Evolutionary conservation across 768 basidiomycete species (phyloP).

Genomic region (Heimioporus sp.): DNA sequence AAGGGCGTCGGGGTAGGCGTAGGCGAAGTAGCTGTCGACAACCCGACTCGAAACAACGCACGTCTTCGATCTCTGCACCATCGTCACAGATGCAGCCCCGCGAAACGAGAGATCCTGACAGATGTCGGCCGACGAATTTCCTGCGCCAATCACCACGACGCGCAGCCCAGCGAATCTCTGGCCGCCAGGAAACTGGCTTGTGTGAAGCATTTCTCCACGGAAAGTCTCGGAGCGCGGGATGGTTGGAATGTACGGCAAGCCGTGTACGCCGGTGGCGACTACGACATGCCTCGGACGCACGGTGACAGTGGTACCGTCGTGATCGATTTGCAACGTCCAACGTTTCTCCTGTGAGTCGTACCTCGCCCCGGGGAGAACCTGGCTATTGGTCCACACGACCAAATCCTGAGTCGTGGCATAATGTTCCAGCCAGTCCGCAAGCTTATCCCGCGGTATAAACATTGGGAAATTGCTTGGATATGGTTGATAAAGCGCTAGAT

Average conservation of each 20-base stretch:
- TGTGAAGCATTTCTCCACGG: slow-evolving; percentile 3
- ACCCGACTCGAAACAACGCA: slow-evolving; percentile 1
- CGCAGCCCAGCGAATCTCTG: slow-evolving; percentile 31
- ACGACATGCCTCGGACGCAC: slow-evolving; percentile 4
- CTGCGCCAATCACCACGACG: slow-evolving; percentile 1
- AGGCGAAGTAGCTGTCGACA: not conserved
- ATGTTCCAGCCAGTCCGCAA: slow-evolving; percentile 5
- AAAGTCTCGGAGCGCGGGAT: slow-evolving; percentile 1
- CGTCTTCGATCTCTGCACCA: slow-evolving; percentile 3
- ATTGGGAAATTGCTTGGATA: slow-evolving; percentile 4
- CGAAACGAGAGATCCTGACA: slow-evolving; percentile 6
- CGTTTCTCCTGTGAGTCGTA: slow-evolving; percentile 1
- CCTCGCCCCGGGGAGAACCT: slow-evolving; percentile 1
- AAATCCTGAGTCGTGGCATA: slow-evolving; percentile 4
- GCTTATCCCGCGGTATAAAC: slow-evolving; percentile 3
- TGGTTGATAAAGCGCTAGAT: slow-evolving; percentile 2
- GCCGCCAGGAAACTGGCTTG: slow-evolving; percentile 3
- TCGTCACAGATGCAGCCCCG: slow-evolving; percentile 3
- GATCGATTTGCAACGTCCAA: slow-evolving; percentile 1
- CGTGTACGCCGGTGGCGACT: slow-evolving; percentile 3
- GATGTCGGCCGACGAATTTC: slow-evolving; percentile 2
- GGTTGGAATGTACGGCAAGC: not conserved
- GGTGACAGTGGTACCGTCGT: not conserved
- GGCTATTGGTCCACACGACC: slow-evolving; percentile 6
- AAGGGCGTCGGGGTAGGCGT: not conserved